Evolutionary conservation across 148 eudicot genomes (phyloP).

Genomic region (Persicaria tinctoria): DNA sequence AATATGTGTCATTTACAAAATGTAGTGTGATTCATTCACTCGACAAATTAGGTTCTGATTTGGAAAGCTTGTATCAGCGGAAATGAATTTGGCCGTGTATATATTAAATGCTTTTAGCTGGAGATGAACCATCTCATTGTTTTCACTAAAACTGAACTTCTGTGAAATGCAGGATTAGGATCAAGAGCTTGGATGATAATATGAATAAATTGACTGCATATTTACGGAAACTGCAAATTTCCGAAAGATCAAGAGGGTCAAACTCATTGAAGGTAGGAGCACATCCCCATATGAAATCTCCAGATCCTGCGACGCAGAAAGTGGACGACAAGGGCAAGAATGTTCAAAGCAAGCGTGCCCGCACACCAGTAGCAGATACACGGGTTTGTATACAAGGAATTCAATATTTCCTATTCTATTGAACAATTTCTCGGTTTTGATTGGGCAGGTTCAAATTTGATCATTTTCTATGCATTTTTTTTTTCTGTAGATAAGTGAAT

Average conservation of each 20-base stretch:
- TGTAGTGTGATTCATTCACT: neutral
- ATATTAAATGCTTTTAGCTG: conserved; percentile 10
- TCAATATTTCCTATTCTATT: conserved; percentile 9
- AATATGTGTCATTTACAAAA: neutral
- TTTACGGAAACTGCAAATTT: conserved; percentile 52
- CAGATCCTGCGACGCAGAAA: conserved; percentile 48
- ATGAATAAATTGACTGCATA: conserved; percentile 42
- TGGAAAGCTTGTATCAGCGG: neutral
- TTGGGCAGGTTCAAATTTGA: neutral
- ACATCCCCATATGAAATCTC: conserved; percentile 48
- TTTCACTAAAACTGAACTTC: neutral
- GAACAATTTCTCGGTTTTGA: conserved; percentile 2
- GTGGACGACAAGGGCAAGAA: conserved; percentile 64
- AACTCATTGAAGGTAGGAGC: conserved; percentile 53
- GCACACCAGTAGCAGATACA: conserved; percentile 72
- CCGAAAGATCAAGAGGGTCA: conserved; percentile 55
- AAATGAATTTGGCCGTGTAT: neutral
- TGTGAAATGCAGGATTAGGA: conserved; percentile 46
- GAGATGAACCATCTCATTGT: neutral
- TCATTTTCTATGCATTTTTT: neutral
- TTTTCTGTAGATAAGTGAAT: conserved; percentile 1
- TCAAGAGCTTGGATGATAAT: conserved; percentile 52
- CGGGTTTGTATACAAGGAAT: conserved; percentile 46
- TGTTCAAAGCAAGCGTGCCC: conserved; percentile 66
- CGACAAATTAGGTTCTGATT: neutral